phyloP scores from a whole-genome alignment of 2,329 filamentous ascomycete species.

The Beauveria scarabaeidicola region DNA sequence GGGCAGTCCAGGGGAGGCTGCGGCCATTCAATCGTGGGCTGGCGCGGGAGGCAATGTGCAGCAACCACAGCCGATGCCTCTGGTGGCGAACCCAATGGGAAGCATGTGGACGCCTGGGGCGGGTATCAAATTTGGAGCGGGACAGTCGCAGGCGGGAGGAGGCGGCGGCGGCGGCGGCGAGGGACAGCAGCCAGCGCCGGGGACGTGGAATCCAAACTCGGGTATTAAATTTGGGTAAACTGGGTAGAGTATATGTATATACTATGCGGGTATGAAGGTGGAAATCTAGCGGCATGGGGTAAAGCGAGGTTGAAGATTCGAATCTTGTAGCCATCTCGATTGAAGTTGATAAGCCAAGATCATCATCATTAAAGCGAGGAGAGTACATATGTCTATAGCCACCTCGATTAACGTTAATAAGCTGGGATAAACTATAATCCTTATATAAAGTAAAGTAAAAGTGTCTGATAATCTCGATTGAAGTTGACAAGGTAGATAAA shows the following conservation, averaged over 20 bases:
- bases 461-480: too few relatives aligned
- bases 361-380: too few relatives aligned
- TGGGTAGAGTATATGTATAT: constrained; percentile 23
- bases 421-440: too few relatives aligned
- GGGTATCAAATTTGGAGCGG: constrained; percentile 61
- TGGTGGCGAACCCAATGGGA: constrained; percentile 24
- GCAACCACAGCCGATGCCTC: constrained; percentile 41
- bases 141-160: constrained; percentile 16
- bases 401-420: too few relatives aligned
- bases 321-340: too few relatives aligned
- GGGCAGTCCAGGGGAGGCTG: constrained; percentile 16
- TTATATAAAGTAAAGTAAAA: too few relatives aligned
- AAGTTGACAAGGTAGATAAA: too few relatives aligned
- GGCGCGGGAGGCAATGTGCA: constrained; percentile 45
- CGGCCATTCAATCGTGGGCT: constrained; percentile 51
- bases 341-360: too few relatives aligned
- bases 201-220: constrained; percentile 51
- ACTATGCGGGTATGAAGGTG: neutral
- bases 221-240: constrained; percentile 53
- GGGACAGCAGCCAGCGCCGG: constrained; percentile 20
- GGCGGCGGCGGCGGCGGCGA: constrained; percentile 19
- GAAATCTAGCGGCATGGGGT: neutral
- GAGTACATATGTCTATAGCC: too few relatives aligned
- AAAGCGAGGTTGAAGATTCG: too few relatives aligned
- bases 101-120: constrained; percentile 65